These are phyloP conservation scores for Fusarium sp. DNA, from an alignment of 2,329 filamentous ascomycete genomes.

Conservation along the genomic window DNA sequence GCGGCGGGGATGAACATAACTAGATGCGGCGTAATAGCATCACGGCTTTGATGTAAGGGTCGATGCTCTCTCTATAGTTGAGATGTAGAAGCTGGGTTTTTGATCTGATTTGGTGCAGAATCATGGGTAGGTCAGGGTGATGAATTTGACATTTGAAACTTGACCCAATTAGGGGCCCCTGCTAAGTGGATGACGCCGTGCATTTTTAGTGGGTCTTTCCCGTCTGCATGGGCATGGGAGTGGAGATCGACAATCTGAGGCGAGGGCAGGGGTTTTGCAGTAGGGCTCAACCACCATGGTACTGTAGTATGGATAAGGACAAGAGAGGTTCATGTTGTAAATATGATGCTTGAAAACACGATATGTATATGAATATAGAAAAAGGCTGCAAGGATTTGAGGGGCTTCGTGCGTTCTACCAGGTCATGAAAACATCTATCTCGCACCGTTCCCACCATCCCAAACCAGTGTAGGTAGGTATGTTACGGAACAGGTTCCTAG, in stretches of 20 bases:
- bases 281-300: no score
- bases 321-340: no score
- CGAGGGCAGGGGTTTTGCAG: constrained; percentile 18
- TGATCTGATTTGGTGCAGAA: constrained; percentile 11
- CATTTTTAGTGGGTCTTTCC: constrained; percentile 21
- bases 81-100: constrained; percentile 20
- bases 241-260: constrained; percentile 11
- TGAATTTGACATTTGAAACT: constrained; percentile 35
- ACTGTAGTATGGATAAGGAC: no score
- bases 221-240: constrained; percentile 9
- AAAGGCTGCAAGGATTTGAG: no score
- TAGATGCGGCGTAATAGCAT: constrained; percentile 44
- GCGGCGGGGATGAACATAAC: constrained; percentile 45
- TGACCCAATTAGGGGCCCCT: constrained; percentile 29
- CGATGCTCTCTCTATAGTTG: constrained; percentile 3
- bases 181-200: constrained; percentile 35
- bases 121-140: constrained; percentile 20
- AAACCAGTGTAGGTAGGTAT: no score
- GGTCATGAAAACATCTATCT: no score
- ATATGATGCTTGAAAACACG: no score
- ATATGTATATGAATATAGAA: no score
- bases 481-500: not conserved
- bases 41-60: constrained; percentile 16
- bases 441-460: no score
- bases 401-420: no score